Base-by-base conservation (phyloP, 2,329 filamentous ascomycete genomes). In the Aspergillus clavatus region DNA sequence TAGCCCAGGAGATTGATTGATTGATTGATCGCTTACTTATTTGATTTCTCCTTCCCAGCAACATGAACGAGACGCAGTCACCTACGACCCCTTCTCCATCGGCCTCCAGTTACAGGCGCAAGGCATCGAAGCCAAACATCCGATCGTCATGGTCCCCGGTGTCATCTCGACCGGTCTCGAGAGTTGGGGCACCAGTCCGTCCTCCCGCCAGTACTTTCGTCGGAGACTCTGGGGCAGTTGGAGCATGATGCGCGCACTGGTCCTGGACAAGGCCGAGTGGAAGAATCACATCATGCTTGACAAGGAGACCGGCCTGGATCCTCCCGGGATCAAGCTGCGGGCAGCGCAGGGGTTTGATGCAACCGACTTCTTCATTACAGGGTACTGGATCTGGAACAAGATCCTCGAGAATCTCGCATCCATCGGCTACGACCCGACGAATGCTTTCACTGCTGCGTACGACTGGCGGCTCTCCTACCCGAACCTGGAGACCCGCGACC, bases 361-460 rank as follows among this genome's bases (percentile, higher is more conserved):
- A 2, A 90, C 93, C 8, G 93, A 98, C 69, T 98, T 98, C 61
- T 75, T 74, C 55, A 83, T 84, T 53, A 83, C 81, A 2, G 82
- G 82, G 4, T 98, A 98, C 70, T 98, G 93, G 93, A 97, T 98
- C 49, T 96, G 90, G 90, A 96, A 88, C 71, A 97, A 97, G 71
- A 96, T 98, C 49, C 77, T 98, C 40, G 93, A 98, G 70, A 98
- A 98, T 61, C 75, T 98, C 41, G 93, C 93, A 0, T 93, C 89
- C 0, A 86, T 98, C 47, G 93, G 93, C 11, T 98, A 98, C 65
- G 93, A 98, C 62, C 91, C 93, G 19, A 81, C 77, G 2, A 84
- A 84, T 57, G 81, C 81, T 0, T 84, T 83, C 53, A 82, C 81
- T 0, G 81, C 81, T 1, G 79, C 81, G 1, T 84, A 98, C 63